Base-by-base conservation (phyloP, 2,329 filamentous ascomycete species). In the Diplodia sapinea region DNA sequence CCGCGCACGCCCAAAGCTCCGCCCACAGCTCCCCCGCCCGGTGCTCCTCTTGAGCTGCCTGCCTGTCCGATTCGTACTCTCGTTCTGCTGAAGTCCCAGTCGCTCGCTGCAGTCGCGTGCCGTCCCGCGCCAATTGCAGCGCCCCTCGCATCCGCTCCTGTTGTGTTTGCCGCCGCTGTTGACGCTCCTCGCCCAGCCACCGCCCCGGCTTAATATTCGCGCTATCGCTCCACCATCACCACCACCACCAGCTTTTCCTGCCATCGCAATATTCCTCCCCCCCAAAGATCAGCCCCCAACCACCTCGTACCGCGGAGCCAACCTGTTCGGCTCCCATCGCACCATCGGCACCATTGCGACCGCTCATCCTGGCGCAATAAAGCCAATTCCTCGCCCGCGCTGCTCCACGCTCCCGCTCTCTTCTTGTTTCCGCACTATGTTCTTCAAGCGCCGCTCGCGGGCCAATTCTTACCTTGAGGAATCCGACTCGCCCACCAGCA, bases 381-480 rank as follows among this genome's bases (percentile, higher is more conserved):
- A 66, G 54, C 51, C 54, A 51, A 49, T 47, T 66, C 54, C 49
- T 47, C 50, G 13, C 72, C 70, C 72, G 49, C 62, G 47, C 64
- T 67, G 67, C 67, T 66, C 69, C 68, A 20, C 17, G 67, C 70
- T 69, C 68, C 70, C 57, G 65, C 67, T 68, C 69, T 68, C 69
- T 69, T 70, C 69, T 69, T 68, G 68, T 69, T 68, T 67, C 70
- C 67, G 74, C 75, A 79, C 38, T 76, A 82, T 82, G 74, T 80
- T 84, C 79, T 83, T 83, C 81, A 83, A 83, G 74, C 81, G 82
- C 70, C 79, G 82, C 69, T 82, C 80, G 65, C 75, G 79, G 52
- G 77, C 77, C 67, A 81, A 83, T 72, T 80, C 77, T 72, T 84
- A 84, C 80, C 79, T 84, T 70, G 82, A 84, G 71, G 76, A 78